These are phyloP conservation scores for Diaporthe citriasiana DNA, from an alignment of 2,329 filamentous ascomycete genomes.

Conservation along the genomic window DNA sequence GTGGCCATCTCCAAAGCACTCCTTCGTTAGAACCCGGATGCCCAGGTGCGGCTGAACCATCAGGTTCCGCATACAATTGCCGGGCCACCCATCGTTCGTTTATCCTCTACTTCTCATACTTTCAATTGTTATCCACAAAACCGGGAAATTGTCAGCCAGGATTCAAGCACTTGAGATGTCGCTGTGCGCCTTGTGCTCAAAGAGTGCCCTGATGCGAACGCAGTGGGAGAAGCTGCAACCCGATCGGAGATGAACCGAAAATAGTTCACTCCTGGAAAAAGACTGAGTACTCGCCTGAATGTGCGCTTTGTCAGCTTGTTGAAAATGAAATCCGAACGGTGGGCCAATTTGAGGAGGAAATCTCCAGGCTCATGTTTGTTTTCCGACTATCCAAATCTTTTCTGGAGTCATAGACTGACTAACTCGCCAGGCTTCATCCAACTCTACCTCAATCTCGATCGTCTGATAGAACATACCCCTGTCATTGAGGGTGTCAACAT, in stretches of 20 bases:
- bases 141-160: not conserved
- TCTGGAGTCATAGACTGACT: not conserved
- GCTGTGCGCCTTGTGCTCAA: not conserved
- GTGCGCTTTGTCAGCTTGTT: slow-evolving; percentile 6
- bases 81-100: not conserved
- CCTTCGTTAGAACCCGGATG: not conserved
- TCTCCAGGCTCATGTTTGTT: not conserved
- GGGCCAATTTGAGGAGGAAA: not conserved
- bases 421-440: not conserved
- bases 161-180: not conserved
- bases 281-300: not conserved
- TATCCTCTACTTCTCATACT: not conserved
- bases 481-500: not conserved
- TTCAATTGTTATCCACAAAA: not conserved
- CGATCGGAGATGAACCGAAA: not conserved
- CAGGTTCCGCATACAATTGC: not conserved
- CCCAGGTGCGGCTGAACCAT: slow-evolving; percentile 10
- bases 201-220: not conserved
- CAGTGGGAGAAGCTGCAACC: slow-evolving; percentile 10
- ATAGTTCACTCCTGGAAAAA: slow-evolving; percentile 4
- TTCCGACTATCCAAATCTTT: not conserved
- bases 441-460: not conserved
- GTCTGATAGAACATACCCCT: not conserved
- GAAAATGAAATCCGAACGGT: not conserved
- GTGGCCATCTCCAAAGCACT: not conserved